phyloP scores from a whole-genome alignment of 495 filamentous ascomycete genomes.

The Aspergillus cristatus region DNA sequence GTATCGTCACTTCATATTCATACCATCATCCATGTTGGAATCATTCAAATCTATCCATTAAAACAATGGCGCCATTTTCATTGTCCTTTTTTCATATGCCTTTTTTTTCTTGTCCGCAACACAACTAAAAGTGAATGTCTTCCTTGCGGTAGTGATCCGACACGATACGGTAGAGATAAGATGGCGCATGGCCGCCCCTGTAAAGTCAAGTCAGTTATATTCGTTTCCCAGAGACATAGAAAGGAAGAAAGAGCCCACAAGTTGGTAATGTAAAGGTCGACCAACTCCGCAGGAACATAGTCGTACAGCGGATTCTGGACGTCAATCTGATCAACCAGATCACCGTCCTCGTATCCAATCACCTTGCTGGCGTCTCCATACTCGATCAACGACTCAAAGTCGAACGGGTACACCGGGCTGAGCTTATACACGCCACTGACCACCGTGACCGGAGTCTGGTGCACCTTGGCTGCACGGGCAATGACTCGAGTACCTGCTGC shows the following conservation, averaged over 20 bases:
- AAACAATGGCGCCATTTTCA: not conserved
- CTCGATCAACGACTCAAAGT: slow-evolving; percentile 68
- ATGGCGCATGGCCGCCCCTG: slow-evolving; percentile 71
- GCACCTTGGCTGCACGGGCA: slow-evolving; percentile 70
- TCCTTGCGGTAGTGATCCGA: slow-evolving; percentile 79
- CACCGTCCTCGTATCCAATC: slow-evolving; percentile 63
- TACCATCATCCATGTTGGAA: not conserved
- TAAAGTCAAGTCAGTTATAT: slow-evolving; percentile 16
- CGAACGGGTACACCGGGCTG: slow-evolving; percentile 76
- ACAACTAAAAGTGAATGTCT: slow-evolving; percentile 54
- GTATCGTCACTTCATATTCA: slow-evolving; percentile 11
- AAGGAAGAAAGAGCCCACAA: slow-evolving; percentile 50
- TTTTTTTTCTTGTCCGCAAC: slow-evolving; percentile 3
- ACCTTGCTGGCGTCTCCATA: slow-evolving; percentile 69
- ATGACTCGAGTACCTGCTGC: slow-evolving; percentile 70
- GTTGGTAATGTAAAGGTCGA: slow-evolving; percentile 89
- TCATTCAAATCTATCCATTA: not conserved
- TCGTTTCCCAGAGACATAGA: not conserved
- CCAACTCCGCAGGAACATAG: slow-evolving; percentile 69
- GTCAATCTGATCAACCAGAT: slow-evolving; percentile 64
- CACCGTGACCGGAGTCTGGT: slow-evolving; percentile 73
- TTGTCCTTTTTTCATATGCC: not conserved
- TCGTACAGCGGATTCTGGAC: slow-evolving; percentile 75
- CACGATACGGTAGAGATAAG: slow-evolving; percentile 72
- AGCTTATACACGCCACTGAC: slow-evolving; percentile 84